Conservation (phyloP, 768 basidiomycete species). For the Lanmaoa pseudosensibilis region DNA sequence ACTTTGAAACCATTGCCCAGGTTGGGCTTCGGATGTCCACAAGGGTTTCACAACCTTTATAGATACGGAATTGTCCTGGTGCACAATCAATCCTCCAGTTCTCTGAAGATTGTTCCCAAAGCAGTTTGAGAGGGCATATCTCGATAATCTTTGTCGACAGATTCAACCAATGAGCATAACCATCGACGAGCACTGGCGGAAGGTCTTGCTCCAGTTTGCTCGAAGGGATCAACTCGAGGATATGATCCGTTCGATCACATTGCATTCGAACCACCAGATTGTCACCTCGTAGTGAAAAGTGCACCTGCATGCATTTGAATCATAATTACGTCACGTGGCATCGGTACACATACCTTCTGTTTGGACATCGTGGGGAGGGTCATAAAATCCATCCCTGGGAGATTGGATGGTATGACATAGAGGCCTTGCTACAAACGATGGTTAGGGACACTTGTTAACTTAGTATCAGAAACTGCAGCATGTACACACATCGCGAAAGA, state of each 20-base stretch:
- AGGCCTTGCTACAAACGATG: not conserved
- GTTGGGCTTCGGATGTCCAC: constrained; percentile 22
- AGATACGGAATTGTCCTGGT: no score
- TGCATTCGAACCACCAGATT: constrained; percentile 11
- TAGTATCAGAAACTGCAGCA: not conserved
- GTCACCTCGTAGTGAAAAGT: constrained; percentile 6
- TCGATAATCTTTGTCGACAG: constrained; percentile 18
- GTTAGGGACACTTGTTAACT: not conserved
- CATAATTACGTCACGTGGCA: not conserved
- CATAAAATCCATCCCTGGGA: not conserved
- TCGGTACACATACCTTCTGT: constrained; percentile 2
- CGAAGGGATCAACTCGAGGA: constrained; percentile 22
- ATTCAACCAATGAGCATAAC: constrained; percentile 28
- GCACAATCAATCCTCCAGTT: no score
- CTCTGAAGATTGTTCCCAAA: constrained; percentile 25
- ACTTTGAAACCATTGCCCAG: constrained; percentile 15
- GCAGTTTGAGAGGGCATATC: constrained; percentile 15
- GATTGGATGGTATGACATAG: not conserved
- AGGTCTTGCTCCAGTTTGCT: constrained; percentile 16
- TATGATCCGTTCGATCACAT: not conserved
- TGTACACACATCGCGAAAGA: not conserved
- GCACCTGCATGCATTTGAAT: constrained; percentile 6
- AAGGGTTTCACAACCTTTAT: constrained; percentile 8
- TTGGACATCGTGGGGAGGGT: not conserved
- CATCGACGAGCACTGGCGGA: constrained; percentile 10